Conservation (phyloP, 2,329 filamentous ascomycete species). For the Fusarium temperatum region DNA sequence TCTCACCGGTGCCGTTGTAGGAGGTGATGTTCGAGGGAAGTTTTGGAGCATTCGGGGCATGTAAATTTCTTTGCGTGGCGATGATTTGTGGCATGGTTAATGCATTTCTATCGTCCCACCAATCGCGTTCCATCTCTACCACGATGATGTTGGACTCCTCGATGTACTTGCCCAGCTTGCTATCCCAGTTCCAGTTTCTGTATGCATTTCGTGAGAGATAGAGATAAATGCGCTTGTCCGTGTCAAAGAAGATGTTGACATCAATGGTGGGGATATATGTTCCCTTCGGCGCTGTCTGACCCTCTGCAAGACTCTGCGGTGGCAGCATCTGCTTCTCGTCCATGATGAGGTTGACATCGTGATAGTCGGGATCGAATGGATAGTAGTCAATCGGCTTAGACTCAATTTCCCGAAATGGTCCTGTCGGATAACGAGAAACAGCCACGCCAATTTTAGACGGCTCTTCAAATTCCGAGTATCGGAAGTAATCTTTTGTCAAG, state of each 20-base stretch:
- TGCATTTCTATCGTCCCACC: conserved; percentile 49
- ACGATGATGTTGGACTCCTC: conserved; percentile 51
- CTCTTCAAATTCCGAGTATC: conserved; percentile 48
- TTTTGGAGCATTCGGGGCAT: conserved; percentile 39
- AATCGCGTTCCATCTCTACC: conserved; percentile 46
- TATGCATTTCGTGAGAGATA: conserved; percentile 50
- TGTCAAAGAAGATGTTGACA: conserved; percentile 58
- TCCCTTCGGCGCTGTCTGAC: conserved; percentile 45
- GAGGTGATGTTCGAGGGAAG: conserved; percentile 45
- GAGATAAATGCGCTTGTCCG: conserved; percentile 48
- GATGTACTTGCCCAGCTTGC: conserved; percentile 46
- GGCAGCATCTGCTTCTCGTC: conserved; percentile 48
- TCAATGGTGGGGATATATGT: conserved; percentile 54
- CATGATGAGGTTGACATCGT: conserved; percentile 51
- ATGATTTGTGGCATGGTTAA: conserved; percentile 48
- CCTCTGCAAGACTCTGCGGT: conserved; percentile 41
- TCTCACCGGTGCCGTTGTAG: conserved; percentile 49
- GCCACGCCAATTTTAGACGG: conserved; percentile 49
- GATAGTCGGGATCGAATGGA: conserved; percentile 48
- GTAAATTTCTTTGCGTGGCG: conserved; percentile 41
- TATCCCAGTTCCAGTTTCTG: conserved; percentile 51
- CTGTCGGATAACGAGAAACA: conserved; percentile 47
- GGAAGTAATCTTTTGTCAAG: conserved; percentile 46
- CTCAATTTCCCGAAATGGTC: conserved; percentile 47
- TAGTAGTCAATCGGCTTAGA: conserved; percentile 47